Percentiles rank a stretch among this genome's conserved stretches.
Conservation (phyloP, 2,329 filamentous ascomycete species). For the Onygenales sp. region DNA sequence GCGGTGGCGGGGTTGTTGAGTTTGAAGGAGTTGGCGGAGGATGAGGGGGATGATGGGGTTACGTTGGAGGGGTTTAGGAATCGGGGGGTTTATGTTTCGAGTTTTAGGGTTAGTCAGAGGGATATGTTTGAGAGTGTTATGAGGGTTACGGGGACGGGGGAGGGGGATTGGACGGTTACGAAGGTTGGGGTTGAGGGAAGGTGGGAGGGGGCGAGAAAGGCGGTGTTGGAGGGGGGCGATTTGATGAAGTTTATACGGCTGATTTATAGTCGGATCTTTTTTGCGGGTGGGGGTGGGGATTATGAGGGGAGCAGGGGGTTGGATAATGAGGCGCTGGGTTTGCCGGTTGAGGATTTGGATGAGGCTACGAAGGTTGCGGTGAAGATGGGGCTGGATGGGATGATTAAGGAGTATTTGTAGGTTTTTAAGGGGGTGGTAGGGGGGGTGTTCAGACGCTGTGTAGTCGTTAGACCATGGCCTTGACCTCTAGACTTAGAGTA, state of each 20-base stretch:
- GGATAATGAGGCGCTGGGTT: constrained; percentile 13
- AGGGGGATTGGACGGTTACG: constrained; percentile 52
- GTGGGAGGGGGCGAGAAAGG: too few species aligned
- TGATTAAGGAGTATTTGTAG: background rate
- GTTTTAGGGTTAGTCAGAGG: constrained; percentile 50
- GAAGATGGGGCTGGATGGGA: constrained; percentile 2
- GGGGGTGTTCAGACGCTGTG: too few species aligned
- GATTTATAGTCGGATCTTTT: constrained; percentile 38
- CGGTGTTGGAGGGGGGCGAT: constrained; percentile 32
- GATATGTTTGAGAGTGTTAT: constrained; percentile 57
- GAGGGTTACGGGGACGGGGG: constrained; percentile 47
- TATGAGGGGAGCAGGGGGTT: constrained; percentile 11
- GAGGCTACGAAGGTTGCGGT: constrained; percentile 8
- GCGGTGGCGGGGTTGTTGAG: constrained; percentile 45
- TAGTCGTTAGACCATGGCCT: too few species aligned
- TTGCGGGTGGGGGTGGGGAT: constrained; percentile 21
- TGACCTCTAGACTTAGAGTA: too few species aligned
- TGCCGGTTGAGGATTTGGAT: constrained; percentile 17
- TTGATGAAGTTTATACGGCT: constrained; percentile 29
- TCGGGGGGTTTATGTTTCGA: constrained; percentile 42
- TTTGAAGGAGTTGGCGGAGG: constrained; percentile 34
- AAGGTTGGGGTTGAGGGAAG: too few species aligned
- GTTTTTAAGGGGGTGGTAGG: too few species aligned
- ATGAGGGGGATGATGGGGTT: constrained; percentile 23
- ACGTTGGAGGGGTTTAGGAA: constrained; percentile 41